Conservation (phyloP, 2,329 filamentous ascomycete genomes). For the Venturia nashicola region DNA sequence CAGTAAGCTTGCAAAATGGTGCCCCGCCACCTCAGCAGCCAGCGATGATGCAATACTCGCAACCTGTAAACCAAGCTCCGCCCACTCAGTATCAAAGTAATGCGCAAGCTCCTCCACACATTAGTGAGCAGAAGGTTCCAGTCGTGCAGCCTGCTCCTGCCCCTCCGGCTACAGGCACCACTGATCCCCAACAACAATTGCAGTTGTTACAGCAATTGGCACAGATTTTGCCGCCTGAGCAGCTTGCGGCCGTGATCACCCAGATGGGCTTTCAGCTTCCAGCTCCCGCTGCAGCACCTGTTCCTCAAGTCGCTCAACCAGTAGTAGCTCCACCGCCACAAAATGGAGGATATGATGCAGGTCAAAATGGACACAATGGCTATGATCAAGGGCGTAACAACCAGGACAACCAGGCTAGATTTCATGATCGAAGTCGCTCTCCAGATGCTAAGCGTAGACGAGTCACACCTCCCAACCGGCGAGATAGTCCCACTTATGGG, state of each 20-base stretch:
- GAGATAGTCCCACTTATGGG: conserved; percentile 58
- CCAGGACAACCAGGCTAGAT: not conserved
- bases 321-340: conserved; percentile 8
- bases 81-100: conserved; percentile 3
- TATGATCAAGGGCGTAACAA: conserved; percentile 12
- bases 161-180: not conserved
- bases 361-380: not conserved
- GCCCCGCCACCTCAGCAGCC: not conserved
- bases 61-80: conserved; percentile 4
- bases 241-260: conserved; percentile 7
- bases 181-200: conserved; percentile 11
- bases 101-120: not conserved
- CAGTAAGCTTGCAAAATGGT: conserved; percentile 9
- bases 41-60: not conserved
- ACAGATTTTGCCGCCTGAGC: conserved; percentile 1
- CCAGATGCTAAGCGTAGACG: conserved; percentile 57
- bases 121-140: not conserved
- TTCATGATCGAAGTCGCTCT: conserved; percentile 41
- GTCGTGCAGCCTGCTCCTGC: not conserved
- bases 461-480: conserved; percentile 47
- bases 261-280: conserved; percentile 5
- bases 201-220: conserved; percentile 9
- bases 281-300: conserved; percentile 1
- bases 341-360: conserved; percentile 2
- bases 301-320: conserved; percentile 2